These are phyloP conservation scores for Entomortierella parvispora DNA, from an alignment of 192 early-diverging fungal species.

Conservation along the genomic window DNA sequence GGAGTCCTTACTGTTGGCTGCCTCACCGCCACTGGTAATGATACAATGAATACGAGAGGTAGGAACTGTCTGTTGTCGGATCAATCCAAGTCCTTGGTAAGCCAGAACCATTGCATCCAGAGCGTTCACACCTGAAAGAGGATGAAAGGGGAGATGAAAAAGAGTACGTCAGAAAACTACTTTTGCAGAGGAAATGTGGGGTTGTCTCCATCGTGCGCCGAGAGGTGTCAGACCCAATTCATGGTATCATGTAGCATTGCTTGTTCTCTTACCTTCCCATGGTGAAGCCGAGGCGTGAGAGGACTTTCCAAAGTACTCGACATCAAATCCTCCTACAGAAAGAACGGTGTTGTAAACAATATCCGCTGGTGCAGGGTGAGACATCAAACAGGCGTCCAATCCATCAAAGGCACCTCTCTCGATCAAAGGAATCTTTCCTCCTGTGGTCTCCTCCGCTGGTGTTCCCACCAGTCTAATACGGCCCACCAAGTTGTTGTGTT, in stretches of 20 bases:
- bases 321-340: conserved; percentile 51
- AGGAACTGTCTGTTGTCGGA: conserved; percentile 80
- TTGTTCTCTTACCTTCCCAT: conserved; percentile 53
- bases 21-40: conserved; percentile 78
- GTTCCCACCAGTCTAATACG: conserved; percentile 78
- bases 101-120: conserved; percentile 77
- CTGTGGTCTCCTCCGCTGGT: conserved; percentile 75
- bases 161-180: background rate
- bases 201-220: too few relatives aligned
- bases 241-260: too few relatives aligned
- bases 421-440: conserved; percentile 81
- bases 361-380: conserved; percentile 73
- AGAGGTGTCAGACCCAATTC: too few relatives aligned
- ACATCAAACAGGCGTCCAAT: conserved; percentile 81
- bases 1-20: conserved; percentile 44
- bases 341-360: conserved; percentile 57
- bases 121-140: conserved; percentile 72
- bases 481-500: conserved; percentile 59
- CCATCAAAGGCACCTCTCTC: conserved; percentile 75
- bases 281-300: conserved; percentile 77
- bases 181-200: background rate
- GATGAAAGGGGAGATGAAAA: background rate
- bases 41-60: conserved; percentile 78
- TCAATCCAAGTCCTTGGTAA: conserved; percentile 70
- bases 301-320: conserved; percentile 78